Evolutionary conservation across 176 grass and related monocot genomes (phyloP), one percentile per base, ranked within the genome.

Genomic region (Aegilops longissima): DNA sequence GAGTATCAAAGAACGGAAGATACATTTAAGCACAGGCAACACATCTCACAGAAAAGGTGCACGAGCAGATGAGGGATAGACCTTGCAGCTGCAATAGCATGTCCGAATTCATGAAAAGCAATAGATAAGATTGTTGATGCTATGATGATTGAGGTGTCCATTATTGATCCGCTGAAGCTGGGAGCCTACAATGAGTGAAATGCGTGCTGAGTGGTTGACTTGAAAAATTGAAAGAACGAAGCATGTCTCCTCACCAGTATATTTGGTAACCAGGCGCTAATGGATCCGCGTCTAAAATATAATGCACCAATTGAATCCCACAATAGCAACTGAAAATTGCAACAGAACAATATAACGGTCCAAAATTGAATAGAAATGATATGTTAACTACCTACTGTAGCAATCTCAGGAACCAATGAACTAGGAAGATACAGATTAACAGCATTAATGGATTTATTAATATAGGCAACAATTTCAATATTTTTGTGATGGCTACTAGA

Each of bases 61-160:
- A 65, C 30, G 8, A 25, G 61, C 44, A 82, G 64, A 36, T 73
- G 75, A 86, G 82, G 52, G 47, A 83, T 63, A 81, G 70, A 98
- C 96, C 96, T 96, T 91, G 96, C 90, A 85, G 93, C 93, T 78
- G 93, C 88, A 93, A 96, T 65, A 84, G 86, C 96, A 79, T 98
- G 96, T 24, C 96, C 96, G 78, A 94, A 86, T 93, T 98, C 96
- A 91, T 98, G 96, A 85, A 98, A 89, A 82, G 86, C 86, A 89
- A 96, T 86, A 77, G 96, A 96, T 21, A 98, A 52, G 68, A 94
- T 66, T 61, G 96, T 94, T 84, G 96, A 98, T 52, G 84, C 70
- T 79, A 98, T 88, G 73, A 93, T 83, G 90, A 82, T 80, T 51
- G 31, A 5, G 51, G 64, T 72, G 79, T 96, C 96, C 66, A 90